Conservation (phyloP, 768 basidiomycete genomes). For the Termitomyces sp. region DNA sequence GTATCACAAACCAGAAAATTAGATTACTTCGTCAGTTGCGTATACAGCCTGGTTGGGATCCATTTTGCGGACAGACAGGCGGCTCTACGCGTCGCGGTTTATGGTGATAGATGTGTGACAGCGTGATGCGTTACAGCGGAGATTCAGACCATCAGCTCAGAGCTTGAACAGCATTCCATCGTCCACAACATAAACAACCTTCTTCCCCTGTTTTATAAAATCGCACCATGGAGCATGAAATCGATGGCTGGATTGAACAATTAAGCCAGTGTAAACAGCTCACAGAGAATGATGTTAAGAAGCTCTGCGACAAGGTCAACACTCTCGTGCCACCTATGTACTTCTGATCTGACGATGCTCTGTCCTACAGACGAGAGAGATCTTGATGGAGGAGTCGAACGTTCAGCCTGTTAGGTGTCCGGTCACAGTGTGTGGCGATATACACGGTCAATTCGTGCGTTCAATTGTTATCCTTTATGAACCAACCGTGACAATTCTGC, state of each 20-base stretch:
- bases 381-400: constrained; percentile 98
- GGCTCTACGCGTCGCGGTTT: constrained; percentile 31
- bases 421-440: constrained; percentile 99
- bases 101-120: constrained; percentile 24
- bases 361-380: constrained; percentile 81
- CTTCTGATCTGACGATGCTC: constrained; percentile 21
- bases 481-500: constrained; percentile 12
- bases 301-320: constrained; percentile 94
- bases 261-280: constrained; percentile 97
- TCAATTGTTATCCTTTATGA: constrained; percentile 17
- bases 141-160: constrained; percentile 21
- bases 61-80: constrained; percentile 27
- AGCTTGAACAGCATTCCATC: constrained; percentile 32
- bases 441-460: constrained; percentile 99
- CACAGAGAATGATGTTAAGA: constrained; percentile 92
- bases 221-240: constrained; percentile 63
- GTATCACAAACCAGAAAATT: background rate
- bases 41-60: constrained; percentile 66
- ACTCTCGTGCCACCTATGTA: constrained; percentile 9
- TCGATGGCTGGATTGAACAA: constrained; percentile 96
- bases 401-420: constrained; percentile 98
- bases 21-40: constrained; percentile 76
- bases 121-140: constrained; percentile 30
- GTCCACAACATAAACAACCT: constrained; percentile 27
- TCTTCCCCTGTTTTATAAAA: constrained; percentile 25